phyloP scores from a whole-genome alignment of 768 basidiomycete genomes.

The Pleurotus tuoliensis region DNA sequence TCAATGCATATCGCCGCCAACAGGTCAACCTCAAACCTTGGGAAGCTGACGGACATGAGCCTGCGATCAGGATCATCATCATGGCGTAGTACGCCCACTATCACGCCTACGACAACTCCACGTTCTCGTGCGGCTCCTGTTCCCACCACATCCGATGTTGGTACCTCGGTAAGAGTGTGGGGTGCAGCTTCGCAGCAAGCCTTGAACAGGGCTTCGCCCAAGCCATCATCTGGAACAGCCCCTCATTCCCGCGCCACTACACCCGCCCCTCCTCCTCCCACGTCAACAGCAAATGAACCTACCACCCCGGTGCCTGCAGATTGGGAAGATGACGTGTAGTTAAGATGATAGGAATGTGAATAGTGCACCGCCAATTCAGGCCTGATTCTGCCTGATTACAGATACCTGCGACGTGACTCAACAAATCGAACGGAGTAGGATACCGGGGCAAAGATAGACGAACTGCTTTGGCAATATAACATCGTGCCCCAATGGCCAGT shows the following conservation, averaged over 20 bases:
- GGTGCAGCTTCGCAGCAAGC: constrained; percentile 15
- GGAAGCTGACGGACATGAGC: constrained; percentile 59
- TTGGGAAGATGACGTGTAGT: constrained; percentile 52
- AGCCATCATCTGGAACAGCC: constrained; percentile 10
- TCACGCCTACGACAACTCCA: constrained; percentile 5
- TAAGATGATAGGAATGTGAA: not conserved
- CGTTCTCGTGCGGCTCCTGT: not conserved
- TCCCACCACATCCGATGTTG: not conserved
- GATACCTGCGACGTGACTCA: too few relatives aligned
- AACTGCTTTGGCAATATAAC: too few relatives aligned
- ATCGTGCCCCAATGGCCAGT: too few relatives aligned
- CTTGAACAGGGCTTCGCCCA: constrained; percentile 10
- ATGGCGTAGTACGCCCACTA: constrained; percentile 19
- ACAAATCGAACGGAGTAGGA: too few relatives aligned
- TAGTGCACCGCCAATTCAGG: too few relatives aligned
- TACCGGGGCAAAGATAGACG: too few relatives aligned
- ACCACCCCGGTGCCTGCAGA: constrained; percentile 38
- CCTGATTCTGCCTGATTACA: too few relatives aligned
- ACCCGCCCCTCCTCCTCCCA: not conserved
- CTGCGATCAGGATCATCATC: constrained; percentile 16
- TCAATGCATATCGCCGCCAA: constrained; percentile 39
- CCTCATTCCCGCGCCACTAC: not conserved
- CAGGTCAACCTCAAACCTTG: constrained; percentile 37
- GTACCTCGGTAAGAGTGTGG: constrained; percentile 20
- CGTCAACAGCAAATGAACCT: constrained; percentile 2